Percentiles rank a stretch among this genome's conserved stretches.
phyloP scores from a whole-genome alignment of 2,329 filamentous ascomycete species.

The Bipolaris gigantea region DNA sequence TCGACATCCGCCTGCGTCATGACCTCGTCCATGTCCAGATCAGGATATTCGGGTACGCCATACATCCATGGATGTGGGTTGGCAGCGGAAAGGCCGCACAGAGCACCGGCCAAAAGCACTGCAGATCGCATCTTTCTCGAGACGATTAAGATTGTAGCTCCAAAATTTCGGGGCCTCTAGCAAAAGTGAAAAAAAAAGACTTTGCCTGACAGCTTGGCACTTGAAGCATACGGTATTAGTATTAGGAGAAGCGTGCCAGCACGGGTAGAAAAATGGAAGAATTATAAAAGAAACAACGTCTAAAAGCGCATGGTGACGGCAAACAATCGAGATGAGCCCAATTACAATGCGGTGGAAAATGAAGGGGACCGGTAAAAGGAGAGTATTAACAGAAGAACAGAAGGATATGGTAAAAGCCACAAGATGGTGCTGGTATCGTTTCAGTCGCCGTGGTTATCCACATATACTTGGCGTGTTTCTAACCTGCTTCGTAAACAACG shows the following conservation, averaged over 20 bases:
- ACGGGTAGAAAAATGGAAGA: conserved; percentile 6
- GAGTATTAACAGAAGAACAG: background rate
- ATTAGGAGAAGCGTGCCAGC: conserved; percentile 28
- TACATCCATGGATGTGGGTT: conserved; percentile 39
- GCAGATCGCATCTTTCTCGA: conserved; percentile 24
- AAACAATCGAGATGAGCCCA: background rate
- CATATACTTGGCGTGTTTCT: background rate
- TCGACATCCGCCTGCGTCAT: conserved; percentile 31
- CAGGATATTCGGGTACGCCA: conserved; percentile 35
- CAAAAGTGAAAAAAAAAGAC: background rate
- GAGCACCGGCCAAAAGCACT: conserved; percentile 23
- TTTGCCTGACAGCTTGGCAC: background rate
- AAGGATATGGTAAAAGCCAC: background rate
- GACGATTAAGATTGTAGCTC: background rate
- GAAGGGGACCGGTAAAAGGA: background rate
- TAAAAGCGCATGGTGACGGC: background rate
- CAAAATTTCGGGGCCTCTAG: background rate
- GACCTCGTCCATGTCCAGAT: conserved; percentile 32
- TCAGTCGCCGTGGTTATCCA: background rate
- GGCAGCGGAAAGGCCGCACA: conserved; percentile 24
- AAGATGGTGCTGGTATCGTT: background rate
- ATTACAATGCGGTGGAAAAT: background rate
- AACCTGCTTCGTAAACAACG: background rate
- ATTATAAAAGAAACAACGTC: background rate
- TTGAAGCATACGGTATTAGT: conserved; percentile 4